These are phyloP conservation scores for Trichoderma brevicompactum DNA, from an alignment of 2,329 filamentous ascomycete species.

Conservation along the genomic window DNA sequence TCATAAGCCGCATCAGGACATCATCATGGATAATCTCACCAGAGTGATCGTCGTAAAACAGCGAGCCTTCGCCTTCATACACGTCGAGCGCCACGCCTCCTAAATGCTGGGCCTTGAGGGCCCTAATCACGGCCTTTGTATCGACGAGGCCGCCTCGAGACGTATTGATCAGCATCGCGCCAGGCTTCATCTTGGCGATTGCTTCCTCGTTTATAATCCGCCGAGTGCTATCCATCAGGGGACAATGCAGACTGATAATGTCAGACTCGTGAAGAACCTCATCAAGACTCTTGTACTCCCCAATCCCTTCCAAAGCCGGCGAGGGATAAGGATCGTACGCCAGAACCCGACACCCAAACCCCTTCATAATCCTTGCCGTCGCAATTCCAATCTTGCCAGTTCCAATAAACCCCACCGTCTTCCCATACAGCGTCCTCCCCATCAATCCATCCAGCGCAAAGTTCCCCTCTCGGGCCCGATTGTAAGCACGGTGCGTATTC, in stretches of 20 bases:
- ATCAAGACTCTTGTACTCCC: conserved; percentile 59
- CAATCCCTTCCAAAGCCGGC: conserved; percentile 53
- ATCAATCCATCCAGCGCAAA: conserved; percentile 68
- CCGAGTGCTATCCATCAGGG: conserved; percentile 62
- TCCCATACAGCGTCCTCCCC: conserved; percentile 63
- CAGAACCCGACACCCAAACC: conserved; percentile 66
- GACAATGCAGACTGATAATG: conserved; percentile 69
- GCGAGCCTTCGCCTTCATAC: conserved; percentile 65
- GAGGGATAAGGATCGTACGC: conserved; percentile 63
- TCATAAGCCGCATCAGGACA: conserved; percentile 66
- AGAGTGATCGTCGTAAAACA: conserved; percentile 70
- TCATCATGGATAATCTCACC: conserved; percentile 69
- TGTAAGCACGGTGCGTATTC: conserved; percentile 69
- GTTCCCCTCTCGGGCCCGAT: conserved; percentile 70
- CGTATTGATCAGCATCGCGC: conserved; percentile 68
- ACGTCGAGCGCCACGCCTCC: conserved; percentile 69
- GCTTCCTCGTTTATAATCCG: conserved; percentile 63
- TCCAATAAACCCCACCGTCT: conserved; percentile 69
- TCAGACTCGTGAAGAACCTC: conserved; percentile 60
- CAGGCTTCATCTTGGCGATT: conserved; percentile 60
- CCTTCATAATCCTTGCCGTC: conserved; percentile 63
- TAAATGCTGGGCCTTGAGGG: conserved; percentile 63
- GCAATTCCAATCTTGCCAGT: conserved; percentile 68
- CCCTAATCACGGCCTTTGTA: conserved; percentile 61
- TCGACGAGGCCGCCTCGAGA: conserved; percentile 68